Evolutionary conservation across 2,329 filamentous ascomycete species (phyloP).

Genomic region (Cercospora sp.): DNA sequence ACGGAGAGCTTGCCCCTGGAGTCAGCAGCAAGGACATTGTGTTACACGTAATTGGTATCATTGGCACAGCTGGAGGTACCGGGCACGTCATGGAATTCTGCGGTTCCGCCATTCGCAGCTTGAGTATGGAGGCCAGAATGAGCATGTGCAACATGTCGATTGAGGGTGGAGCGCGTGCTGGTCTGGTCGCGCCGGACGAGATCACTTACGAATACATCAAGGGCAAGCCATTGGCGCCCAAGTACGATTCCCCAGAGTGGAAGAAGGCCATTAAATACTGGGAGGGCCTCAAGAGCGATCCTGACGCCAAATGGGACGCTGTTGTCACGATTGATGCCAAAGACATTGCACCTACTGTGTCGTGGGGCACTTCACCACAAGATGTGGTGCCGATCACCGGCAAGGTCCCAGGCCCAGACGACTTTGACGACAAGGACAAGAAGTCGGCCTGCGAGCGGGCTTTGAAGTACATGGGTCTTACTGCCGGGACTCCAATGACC

Average conservation of each 20-base stretch:
- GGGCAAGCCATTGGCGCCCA: conserved; percentile 83
- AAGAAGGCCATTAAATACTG: conserved; percentile 85
- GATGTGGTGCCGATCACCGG: conserved; percentile 94
- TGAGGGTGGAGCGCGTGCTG: conserved; percentile 89
- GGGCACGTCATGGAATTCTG: conserved; percentile 97
- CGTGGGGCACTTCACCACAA: conserved; percentile 96
- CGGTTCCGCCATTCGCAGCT: conserved; percentile 81
- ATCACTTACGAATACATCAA: conserved; percentile 94
- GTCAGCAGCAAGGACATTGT: conserved; percentile 97
- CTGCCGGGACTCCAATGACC: conserved; percentile 81
- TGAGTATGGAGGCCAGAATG: conserved; percentile 98
- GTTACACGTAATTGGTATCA: conserved; percentile 86
- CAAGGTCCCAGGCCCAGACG: conserved; percentile 84
- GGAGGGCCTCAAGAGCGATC: conserved; percentile 80
- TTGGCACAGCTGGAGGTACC: conserved; percentile 92
- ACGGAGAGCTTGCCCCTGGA: conserved; percentile 83
- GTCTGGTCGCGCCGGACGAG: conserved; percentile 95
- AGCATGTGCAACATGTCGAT: conserved; percentile 99
- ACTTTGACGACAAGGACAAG: conserved; percentile 76
- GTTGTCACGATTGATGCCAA: conserved; percentile 88
- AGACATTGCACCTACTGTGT: conserved; percentile 89
- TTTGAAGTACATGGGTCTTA: conserved; percentile 95
- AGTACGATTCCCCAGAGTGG: conserved; percentile 82
- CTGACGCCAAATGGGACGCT: conserved; percentile 84
- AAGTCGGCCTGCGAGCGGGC: conserved; percentile 77